phyloP scores from a whole-genome alignment of 2,329 filamentous ascomycete species.

The Trichoderma polysporum region DNA sequence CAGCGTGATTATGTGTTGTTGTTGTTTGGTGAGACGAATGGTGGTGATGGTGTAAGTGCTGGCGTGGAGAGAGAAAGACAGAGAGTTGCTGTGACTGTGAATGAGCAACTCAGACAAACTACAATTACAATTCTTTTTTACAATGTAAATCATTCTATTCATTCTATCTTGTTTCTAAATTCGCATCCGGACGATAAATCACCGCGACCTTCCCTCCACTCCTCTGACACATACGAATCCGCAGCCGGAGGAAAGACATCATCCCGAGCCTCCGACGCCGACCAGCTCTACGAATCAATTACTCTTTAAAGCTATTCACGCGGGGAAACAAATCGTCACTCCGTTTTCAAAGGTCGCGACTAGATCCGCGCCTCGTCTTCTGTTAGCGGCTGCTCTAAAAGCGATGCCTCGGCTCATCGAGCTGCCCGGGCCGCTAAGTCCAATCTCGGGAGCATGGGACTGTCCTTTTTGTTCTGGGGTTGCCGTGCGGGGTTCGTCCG shows the following conservation, averaged over 20 bases:
- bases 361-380: background rate
- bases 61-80: too few relatives aligned
- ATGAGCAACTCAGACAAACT: background rate
- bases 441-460: too few relatives aligned
- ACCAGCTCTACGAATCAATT: background rate
- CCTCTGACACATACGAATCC: background rate
- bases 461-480: background rate
- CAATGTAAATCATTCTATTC: too few relatives aligned
- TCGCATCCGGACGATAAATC: too few relatives aligned
- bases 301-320: background rate
- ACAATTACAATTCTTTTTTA: too few relatives aligned
- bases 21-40: background rate
- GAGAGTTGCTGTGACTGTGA: background rate
- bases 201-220: background rate
- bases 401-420: constrained; percentile 16
- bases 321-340: constrained; percentile 1
- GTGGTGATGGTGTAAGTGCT: constrained; percentile 2
- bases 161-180: too few relatives aligned
- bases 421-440: background rate
- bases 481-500: constrained; percentile 17
- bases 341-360: background rate
- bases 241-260: background rate
- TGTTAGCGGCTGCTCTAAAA: background rate
- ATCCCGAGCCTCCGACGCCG: background rate
- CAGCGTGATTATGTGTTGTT: background rate